Conservation (phyloP, 108 stramenopile genomes). For the Mediolabrus comicus region DNA sequence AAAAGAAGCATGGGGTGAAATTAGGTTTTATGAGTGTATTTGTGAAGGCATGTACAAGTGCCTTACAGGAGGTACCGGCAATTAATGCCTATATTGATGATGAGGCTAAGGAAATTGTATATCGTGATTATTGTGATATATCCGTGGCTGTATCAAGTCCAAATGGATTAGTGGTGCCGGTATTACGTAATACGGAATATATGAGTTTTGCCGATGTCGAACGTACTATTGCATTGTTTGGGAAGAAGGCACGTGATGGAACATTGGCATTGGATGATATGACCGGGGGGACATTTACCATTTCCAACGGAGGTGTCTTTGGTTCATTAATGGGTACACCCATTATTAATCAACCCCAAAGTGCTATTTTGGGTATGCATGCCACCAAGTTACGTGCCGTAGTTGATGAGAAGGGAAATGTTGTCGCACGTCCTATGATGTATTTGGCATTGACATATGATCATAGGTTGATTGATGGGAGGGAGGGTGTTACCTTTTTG, state of each 20-base stretch:
- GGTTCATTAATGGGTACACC: slow-evolving; percentile 99
- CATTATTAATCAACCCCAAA: slow-evolving; percentile 99
- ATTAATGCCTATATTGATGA: slow-evolving; percentile 99
- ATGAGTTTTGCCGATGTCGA: slow-evolving; percentile 99
- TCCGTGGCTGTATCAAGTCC: slow-evolving; percentile 98
- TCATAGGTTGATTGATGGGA: slow-evolving; percentile 99
- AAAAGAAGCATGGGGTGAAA: slow-evolving; percentile 96
- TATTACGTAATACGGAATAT: slow-evolving; percentile 94
- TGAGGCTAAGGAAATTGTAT: slow-evolving; percentile 96
- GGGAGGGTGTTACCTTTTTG: slow-evolving; percentile 99
- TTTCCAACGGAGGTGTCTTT: slow-evolving; percentile 99
- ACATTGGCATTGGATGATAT: slow-evolving; percentile 96
- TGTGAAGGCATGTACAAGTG: slow-evolving; percentile 94
- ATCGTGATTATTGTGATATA: slow-evolving; percentile 97
- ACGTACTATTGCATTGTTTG: slow-evolving; percentile 93
- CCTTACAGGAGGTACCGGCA: slow-evolving; percentile 94
- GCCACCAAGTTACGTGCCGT: slow-evolving; percentile 98
- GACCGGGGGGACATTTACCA: slow-evolving; percentile 99
- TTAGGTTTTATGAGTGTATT: slow-evolving; percentile 99
- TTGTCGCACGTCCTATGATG: slow-evolving; percentile 99
- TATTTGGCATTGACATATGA: slow-evolving; percentile 99
- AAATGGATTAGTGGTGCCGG: slow-evolving; percentile 96
- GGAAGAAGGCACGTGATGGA: slow-evolving; percentile 91
- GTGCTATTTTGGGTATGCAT: slow-evolving; percentile 99
- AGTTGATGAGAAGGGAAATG: slow-evolving; percentile 93